Evolutionary conservation across 768 basidiomycete genomes (phyloP), one percentile per base, ranked within the genome.

Genomic region (Russula earlei): DNA sequence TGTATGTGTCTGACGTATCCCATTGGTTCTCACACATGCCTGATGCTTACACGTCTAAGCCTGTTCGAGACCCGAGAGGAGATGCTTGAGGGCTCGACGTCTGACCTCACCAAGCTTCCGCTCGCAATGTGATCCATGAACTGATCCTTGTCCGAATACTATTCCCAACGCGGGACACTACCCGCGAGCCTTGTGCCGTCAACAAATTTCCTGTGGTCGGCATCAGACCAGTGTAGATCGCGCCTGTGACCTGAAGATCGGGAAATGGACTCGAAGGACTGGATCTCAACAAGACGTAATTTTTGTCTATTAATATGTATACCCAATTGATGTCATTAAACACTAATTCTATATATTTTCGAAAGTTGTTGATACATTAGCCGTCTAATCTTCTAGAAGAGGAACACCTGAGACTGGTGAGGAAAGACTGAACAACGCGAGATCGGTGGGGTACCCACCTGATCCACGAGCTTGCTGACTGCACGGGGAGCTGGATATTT

Each of bases 391-490:
- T n/a, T n/a, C n/a, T 31, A 77, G 65, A 77, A 75, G 55, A 73
- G 47, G 49, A 77, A 75, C 42, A 77, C 68, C 74, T 76, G 46
- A 6, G 38, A n/a, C 0, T 22, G 53, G 59, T 68, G 25, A 69
- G 66, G 24, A 9, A 33, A 46, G 22, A n/a, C 41, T 8, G 25
- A 22, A 38, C 11, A n/a, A 29, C n/a, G 25, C n/a, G 27, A 11
- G 17, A 34, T 46, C 5, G n/a, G 8, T n/a, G 20, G 46, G 2
- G 6, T n/a, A 41, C 50, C 63, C 67, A 85, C 89, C 79, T 90
- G 82, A 69, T 97, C 94, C 52, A 79, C 85, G 45, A 94, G 81
- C 75, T 98, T 99, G 81, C 88, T 92, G 72, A 96, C 78, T 7
- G 91, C 82, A 61, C 87, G 81, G 5, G 96, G 91, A 25, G 84